Evolutionary conservation across 768 basidiomycete species (phyloP), one percentile per base, ranked within the genome.

Genomic region (Leccinum fibrillosum): DNA sequence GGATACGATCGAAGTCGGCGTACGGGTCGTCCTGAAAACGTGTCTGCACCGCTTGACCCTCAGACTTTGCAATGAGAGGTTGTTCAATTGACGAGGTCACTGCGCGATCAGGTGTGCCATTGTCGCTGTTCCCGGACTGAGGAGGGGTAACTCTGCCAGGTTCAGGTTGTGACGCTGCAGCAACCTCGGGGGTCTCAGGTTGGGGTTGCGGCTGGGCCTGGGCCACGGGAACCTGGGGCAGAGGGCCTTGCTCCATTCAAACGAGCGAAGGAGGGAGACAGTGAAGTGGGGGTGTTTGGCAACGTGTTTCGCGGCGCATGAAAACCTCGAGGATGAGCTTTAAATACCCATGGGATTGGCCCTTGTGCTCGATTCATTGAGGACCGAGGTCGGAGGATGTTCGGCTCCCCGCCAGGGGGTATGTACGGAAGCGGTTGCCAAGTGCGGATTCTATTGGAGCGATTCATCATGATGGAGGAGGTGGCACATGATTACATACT

Each of bases 1-100:
- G 57, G 15, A 49, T 0, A 3, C 53, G 60, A 7, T 64, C 63
- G 32, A 64, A 55, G 56, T 57, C 57, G 2, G 47, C 15, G 17
- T 61, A 57, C 5, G 51, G 63, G 52, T 59, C 57, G 0, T 55
- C 54, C 0, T 50, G 53, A 13, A 49, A 30, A 23, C 7, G 65
- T 10, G 37, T 39, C 9, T 39, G 39, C 10, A 4, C 17, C 17
- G 39, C n/a, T 15, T 58, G 44, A 2, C 53, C 56, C 3, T 66
- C 65, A 1, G 64, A 53, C 7, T 45, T 44, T 5, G 45, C n/a
- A 28, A 39, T 47, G 25, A 62, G 56, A 34, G 59, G 45, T 37
- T 30, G 60, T 3, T 63, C 66, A 5, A 54, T 34, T 2, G 62
- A 64, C 2, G 59, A 54, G 3, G 37, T 25, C 37, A 48, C 11